Evolutionary conservation across 2,329 filamentous ascomycete species (phyloP).

Genomic region (Cordyceps fumosorosea): DNA sequence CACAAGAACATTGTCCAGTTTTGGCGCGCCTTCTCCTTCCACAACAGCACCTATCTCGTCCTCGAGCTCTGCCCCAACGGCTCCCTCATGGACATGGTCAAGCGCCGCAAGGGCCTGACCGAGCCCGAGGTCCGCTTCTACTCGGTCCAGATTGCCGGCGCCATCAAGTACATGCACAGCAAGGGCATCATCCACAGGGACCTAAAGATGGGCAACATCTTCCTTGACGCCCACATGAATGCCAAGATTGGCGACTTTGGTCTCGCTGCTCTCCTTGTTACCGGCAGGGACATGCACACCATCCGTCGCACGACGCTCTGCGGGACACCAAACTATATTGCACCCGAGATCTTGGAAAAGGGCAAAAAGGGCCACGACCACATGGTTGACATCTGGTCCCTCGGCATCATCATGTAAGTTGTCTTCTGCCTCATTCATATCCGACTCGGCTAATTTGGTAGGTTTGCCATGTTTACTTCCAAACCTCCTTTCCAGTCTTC

Average conservation of each 20-base stretch:
- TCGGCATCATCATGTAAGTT: slow-evolving; percentile 88
- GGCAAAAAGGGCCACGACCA: slow-evolving; percentile 92
- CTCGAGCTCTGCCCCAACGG: slow-evolving; percentile 93
- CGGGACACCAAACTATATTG: slow-evolving; percentile 97
- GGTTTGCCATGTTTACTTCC: slow-evolving; percentile 93
- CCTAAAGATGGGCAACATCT: slow-evolving; percentile 96
- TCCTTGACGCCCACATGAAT: slow-evolving; percentile 91
- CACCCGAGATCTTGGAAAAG: slow-evolving; percentile 91
- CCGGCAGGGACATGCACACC: slow-evolving; percentile 81
- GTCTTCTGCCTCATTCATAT: background rate
- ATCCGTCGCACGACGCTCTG: slow-evolving; percentile 87
- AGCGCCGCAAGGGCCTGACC: slow-evolving; percentile 81
- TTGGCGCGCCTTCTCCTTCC: slow-evolving; percentile 85
- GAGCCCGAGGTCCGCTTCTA: slow-evolving; percentile 93
- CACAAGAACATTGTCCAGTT: slow-evolving; percentile 96
- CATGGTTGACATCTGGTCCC: slow-evolving; percentile 96
- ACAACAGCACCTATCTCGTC: slow-evolving; percentile 85
- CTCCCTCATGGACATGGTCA: slow-evolving; percentile 96
- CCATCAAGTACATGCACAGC: slow-evolving; percentile 95
- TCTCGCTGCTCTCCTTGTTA: slow-evolving; percentile 82
- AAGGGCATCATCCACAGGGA: slow-evolving; percentile 96
- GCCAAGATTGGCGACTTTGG: slow-evolving; percentile 98
- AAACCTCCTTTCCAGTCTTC: slow-evolving; percentile 94
- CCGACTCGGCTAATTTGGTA: slow-evolving; percentile 25
- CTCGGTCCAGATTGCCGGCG: slow-evolving; percentile 88